Percentiles rank a stretch among this genome's conserved stretches.
phyloP scores from a whole-genome alignment of 352 stramenopile genomes.

The Globisporangium alternatum region DNA sequence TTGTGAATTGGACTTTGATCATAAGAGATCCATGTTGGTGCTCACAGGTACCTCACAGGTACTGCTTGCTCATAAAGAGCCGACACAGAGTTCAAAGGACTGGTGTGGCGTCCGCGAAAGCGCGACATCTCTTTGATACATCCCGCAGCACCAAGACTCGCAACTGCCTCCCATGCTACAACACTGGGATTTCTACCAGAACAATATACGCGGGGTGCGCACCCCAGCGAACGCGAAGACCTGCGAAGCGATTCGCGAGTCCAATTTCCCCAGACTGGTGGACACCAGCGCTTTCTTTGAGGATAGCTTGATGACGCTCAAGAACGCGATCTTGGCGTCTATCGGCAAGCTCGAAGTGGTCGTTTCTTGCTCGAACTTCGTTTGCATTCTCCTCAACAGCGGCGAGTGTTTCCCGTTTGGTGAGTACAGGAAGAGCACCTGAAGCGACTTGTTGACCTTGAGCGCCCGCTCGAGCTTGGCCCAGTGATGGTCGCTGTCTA shows the following conservation, averaged over 20 bases:
- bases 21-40: too few relatives aligned
- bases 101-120: too few relatives aligned
- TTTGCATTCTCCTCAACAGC: constrained; percentile 9
- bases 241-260: constrained; percentile 5
- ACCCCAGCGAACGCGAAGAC: constrained; percentile 14
- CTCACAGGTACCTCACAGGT: too few relatives aligned
- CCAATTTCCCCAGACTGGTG: not conserved
- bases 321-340: constrained; percentile 22
- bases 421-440: constrained; percentile 4
- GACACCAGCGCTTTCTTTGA: not conserved
- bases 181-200: not conserved
- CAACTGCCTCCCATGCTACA: too few relatives aligned
- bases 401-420: too few relatives aligned
- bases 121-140: too few relatives aligned
- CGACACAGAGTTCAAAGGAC: too few relatives aligned
- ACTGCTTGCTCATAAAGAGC: too few relatives aligned
- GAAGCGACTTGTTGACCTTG: not conserved
- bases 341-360: constrained; percentile 17
- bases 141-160: too few relatives aligned
- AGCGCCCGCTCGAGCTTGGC: not conserved
- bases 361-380: constrained; percentile 18
- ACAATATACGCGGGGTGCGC: not conserved
- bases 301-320: constrained; percentile 24
- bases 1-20: too few relatives aligned
- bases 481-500: not conserved